Conservation (phyloP, 2,329 filamentous ascomycete genomes). For the Sphaceloma murrayae region DNA sequence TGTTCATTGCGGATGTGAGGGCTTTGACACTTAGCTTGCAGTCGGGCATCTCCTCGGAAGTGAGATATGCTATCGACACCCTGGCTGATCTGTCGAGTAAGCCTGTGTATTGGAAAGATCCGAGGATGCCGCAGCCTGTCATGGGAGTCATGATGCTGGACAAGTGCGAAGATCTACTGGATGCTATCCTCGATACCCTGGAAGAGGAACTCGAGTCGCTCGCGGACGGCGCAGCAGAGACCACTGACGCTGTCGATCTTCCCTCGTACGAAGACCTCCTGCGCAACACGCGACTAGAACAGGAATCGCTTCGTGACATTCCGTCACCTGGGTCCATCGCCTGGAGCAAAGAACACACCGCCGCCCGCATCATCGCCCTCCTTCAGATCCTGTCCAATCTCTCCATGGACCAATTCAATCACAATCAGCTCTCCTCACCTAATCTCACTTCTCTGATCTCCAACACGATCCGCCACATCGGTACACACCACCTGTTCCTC, state of each 20-base stretch:
- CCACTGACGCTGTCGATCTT: slow-evolving; percentile 77
- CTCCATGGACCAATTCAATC: slow-evolving; percentile 76
- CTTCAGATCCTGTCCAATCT: slow-evolving; percentile 88
- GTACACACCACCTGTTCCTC: slow-evolving; percentile 78
- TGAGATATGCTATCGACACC: slow-evolving; percentile 81
- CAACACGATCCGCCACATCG: slow-evolving; percentile 73
- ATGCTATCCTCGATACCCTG: slow-evolving; percentile 80
- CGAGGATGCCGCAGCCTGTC: slow-evolving; percentile 33
- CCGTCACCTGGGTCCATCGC: slow-evolving; percentile 64
- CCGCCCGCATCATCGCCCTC: slow-evolving; percentile 79
- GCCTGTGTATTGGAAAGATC: slow-evolving; percentile 15
- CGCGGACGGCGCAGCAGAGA: slow-evolving; percentile 73
- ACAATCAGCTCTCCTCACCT: slow-evolving; percentile 62
- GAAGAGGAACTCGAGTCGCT: slow-evolving; percentile 79
- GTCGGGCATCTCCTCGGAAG: slow-evolving; percentile 79
- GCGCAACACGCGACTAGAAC: slow-evolving; percentile 66
- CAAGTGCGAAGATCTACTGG: slow-evolving; percentile 77
- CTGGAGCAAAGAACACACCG: slow-evolving; percentile 76
- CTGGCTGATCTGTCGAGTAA: slow-evolving; percentile 57
- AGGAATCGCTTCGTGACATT: slow-evolving; percentile 60
- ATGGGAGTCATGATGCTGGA: slow-evolving; percentile 55
- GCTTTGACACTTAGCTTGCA: slow-evolving; percentile 83
- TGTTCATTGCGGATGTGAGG: slow-evolving; percentile 83
- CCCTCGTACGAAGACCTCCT: slow-evolving; percentile 80
- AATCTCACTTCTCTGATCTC: slow-evolving; percentile 75